Conservation (phyloP, 306 rosid species). For the Fragaria iinumae region DNA sequence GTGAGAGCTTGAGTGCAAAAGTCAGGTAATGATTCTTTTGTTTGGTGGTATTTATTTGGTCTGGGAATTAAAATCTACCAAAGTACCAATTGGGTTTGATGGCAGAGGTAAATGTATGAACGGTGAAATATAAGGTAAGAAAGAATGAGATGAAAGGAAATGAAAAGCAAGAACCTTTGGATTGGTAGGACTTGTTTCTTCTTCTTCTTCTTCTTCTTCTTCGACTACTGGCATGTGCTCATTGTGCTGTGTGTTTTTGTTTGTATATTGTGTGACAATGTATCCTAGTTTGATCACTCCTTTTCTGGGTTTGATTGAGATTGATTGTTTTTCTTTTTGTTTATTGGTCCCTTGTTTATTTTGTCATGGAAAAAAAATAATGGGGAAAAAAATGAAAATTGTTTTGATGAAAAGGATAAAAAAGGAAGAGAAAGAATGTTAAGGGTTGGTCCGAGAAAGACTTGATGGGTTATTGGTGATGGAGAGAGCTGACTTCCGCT, state of each 20-base stretch:
- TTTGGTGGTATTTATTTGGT: neutral
- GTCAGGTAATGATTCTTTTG: neutral
- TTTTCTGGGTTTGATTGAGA: constrained; percentile 14
- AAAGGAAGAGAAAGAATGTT: neutral
- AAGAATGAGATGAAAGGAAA: neutral
- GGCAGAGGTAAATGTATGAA: constrained; percentile 12
- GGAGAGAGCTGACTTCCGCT: constrained; percentile 52
- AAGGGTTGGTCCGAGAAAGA: constrained; percentile 26
- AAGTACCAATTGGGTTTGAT: neutral
- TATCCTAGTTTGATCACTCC: neutral
- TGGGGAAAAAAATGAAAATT: neutral
- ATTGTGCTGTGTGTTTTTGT: neutral
- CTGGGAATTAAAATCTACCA: neutral
- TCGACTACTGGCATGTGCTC: neutral
- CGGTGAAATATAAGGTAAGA: neutral
- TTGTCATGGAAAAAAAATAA: neutral
- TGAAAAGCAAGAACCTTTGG: constrained; percentile 15
- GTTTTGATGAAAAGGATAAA: neutral
- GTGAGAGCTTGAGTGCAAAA: constrained; percentile 8
- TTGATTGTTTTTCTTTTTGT: neutral
- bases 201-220: neutral
- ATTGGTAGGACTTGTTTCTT: neutral
- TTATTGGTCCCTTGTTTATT: neutral
- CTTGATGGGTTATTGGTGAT: constrained; percentile 37
- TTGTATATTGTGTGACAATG: neutral